A percentile compares a stretch with the other conserved stretches of the same genome.
Conservation (phyloP, 345 rosid species). For the Limnanthes douglasii region DNA sequence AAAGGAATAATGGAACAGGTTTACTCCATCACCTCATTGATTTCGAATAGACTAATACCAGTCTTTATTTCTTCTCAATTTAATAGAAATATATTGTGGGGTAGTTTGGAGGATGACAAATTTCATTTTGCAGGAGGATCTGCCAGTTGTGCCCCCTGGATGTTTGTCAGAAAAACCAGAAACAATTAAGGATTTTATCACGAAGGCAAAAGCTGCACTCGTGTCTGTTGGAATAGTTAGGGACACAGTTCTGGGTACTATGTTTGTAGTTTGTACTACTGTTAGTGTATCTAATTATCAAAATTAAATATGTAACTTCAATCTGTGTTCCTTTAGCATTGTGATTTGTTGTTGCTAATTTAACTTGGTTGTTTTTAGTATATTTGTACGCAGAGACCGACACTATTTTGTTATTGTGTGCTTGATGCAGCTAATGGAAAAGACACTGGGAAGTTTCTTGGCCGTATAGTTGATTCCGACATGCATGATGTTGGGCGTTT, state of each 20-base stretch:
- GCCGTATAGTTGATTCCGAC: conserved; percentile 95
- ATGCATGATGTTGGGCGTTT: conserved; percentile 98
- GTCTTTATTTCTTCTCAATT: conserved; percentile 5
- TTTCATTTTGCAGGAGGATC: conserved; percentile 49
- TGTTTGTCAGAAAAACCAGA: conserved; percentile 84
- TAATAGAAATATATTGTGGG: conserved; percentile 5
- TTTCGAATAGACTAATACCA: too few relatives aligned
- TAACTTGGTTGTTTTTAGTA: too few relatives aligned
- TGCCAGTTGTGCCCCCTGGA: conserved; percentile 95
- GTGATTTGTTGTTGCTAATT: neutral
- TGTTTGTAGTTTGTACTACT: conserved; percentile 5
- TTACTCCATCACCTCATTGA: conserved; percentile 4
- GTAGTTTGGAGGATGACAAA: conserved; percentile 12
- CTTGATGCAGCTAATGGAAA: conserved; percentile 61
- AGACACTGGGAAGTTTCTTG: conserved; percentile 65
- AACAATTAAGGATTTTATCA: conserved; percentile 61
- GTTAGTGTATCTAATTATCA: too few relatives aligned
- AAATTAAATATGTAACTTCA: too few relatives aligned
- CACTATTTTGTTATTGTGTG: conserved; percentile 3
- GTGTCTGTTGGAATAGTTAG: conserved; percentile 97
- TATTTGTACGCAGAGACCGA: too few relatives aligned
- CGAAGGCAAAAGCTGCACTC: conserved; percentile 90
- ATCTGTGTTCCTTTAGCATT: conserved; percentile 2
- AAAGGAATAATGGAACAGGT: conserved; percentile 98
- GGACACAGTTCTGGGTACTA: conserved; percentile 64